These are phyloP conservation scores for Sporothrix schenckii DNA, from an alignment of 2,329 filamentous ascomycete genomes.

Conservation along the genomic window DNA sequence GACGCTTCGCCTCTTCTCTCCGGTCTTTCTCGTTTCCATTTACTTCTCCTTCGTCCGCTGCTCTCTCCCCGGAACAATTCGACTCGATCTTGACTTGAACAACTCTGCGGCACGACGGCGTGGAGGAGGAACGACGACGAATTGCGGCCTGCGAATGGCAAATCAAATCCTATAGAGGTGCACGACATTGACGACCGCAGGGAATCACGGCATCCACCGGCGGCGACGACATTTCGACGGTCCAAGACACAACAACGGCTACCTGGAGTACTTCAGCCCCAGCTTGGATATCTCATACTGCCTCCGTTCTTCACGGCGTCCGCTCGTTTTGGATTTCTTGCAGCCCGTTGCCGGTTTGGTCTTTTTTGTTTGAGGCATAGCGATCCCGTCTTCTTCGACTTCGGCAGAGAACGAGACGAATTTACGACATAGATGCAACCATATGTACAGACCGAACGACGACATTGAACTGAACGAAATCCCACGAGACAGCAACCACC, in stretches of 20 bases:
- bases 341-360: not conserved
- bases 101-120: constrained; percentile 14
- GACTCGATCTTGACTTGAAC: not conserved
- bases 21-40: not conserved
- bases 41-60: not conserved
- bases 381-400: not conserved
- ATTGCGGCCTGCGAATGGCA: not conserved
- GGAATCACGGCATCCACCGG: not conserved
- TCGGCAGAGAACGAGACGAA: not conserved
- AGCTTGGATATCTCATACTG: not conserved
- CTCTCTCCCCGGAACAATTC: not conserved
- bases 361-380: constrained; percentile 2
- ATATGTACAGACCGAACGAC: not conserved
- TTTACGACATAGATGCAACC: not conserved
- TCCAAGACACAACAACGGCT: not conserved
- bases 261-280: not conserved
- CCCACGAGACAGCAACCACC: constrained; percentile 3
- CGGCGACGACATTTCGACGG: not conserved
- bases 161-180: not conserved
- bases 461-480: not conserved
- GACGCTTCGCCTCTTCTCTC: constrained; percentile 23
- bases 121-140: constrained; percentile 13
- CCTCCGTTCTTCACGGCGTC: constrained; percentile 31
- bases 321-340: constrained; percentile 23
- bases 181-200: constrained; percentile 20